Conservation (phyloP, 2,329 filamentous ascomycete species). For the Xylaria sp. region DNA sequence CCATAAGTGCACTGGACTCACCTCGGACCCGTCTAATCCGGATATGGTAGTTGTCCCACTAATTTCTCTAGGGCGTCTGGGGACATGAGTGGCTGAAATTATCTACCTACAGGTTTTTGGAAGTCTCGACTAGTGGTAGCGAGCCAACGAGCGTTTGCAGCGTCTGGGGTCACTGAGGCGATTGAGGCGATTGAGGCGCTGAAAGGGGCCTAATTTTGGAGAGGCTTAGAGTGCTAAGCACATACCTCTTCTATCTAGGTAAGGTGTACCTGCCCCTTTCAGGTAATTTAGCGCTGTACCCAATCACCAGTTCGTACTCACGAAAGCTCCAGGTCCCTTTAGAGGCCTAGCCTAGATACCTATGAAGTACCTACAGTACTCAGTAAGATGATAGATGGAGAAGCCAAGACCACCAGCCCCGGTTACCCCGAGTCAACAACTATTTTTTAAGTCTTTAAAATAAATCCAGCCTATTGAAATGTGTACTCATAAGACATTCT, state of each 20-base stretch:
- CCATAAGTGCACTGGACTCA: constrained; percentile 1
- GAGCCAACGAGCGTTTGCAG: constrained; percentile 31
- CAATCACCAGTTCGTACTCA: constrained; percentile 15
- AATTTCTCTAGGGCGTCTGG: background rate
- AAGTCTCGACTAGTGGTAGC: constrained; percentile 24
- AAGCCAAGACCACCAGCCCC: constrained; percentile 28
- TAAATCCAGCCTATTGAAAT: background rate
- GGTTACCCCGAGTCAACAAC: constrained; percentile 27
- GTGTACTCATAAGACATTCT: background rate
- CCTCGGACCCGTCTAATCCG: constrained; percentile 15
- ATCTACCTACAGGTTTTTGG: constrained; percentile 8
- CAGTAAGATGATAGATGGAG: constrained; percentile 11
- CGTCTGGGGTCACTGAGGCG: constrained; percentile 17
- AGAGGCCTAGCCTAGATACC: no score
- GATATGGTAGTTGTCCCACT: constrained; percentile 24
- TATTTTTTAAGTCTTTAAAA: background rate
- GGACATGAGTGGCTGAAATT: constrained; percentile 29
- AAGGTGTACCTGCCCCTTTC: constrained; percentile 8
- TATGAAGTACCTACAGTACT: no score
- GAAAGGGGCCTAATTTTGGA: constrained; percentile 31
- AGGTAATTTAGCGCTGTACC: background rate
- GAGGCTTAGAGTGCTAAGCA: constrained; percentile 30
- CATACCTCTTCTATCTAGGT: background rate
- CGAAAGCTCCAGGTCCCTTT: no score
- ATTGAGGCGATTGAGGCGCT: constrained; percentile 20